Percentiles rank a stretch among this genome's conserved stretches.
phyloP scores from a whole-genome alignment of 106 monocot genomes.

The Gastrodia elata region DNA sequence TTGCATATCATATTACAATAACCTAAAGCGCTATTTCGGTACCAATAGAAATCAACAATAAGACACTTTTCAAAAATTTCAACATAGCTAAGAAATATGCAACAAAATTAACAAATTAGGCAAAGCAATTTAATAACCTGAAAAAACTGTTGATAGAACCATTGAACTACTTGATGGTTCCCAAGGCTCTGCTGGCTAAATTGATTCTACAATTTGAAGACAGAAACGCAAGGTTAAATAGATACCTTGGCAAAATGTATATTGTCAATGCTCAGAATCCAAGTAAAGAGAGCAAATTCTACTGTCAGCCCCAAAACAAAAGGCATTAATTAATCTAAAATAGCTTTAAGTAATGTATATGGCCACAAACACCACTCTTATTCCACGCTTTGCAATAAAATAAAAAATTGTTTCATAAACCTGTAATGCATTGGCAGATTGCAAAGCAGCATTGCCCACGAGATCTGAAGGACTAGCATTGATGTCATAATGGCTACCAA shows the following conservation, averaged over 20 bases:
- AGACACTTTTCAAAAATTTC: background rate
- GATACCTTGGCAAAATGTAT: background rate
- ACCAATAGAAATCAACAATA: background rate
- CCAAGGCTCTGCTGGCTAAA: slow-evolving; percentile 31
- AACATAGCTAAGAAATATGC: background rate
- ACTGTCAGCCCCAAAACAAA: background rate
- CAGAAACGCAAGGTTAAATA: background rate
- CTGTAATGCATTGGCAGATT: slow-evolving; percentile 26
- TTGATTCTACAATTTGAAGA: slow-evolving; percentile 10
- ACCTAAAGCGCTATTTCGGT: background rate
- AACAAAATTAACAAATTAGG: background rate
- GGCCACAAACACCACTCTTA: background rate
- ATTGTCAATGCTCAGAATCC: background rate
- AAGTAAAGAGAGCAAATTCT: background rate
- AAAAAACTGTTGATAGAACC: slow-evolving; percentile 37
- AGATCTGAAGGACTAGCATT: slow-evolving; percentile 28
- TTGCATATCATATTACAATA: background rate
- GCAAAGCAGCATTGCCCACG: slow-evolving; percentile 16
- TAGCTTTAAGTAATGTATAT: background rate
- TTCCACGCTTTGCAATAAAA: background rate
- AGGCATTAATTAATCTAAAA: background rate
- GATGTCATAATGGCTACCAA: slow-evolving; percentile 29
- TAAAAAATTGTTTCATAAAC: slow-evolving; percentile 13
- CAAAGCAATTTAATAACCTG: slow-evolving; percentile 19
- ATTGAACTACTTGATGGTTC: slow-evolving; percentile 33